Base-by-base conservation (phyloP, 1,284 basidiomycete genomes). In the Fistulina hepatica region DNA sequence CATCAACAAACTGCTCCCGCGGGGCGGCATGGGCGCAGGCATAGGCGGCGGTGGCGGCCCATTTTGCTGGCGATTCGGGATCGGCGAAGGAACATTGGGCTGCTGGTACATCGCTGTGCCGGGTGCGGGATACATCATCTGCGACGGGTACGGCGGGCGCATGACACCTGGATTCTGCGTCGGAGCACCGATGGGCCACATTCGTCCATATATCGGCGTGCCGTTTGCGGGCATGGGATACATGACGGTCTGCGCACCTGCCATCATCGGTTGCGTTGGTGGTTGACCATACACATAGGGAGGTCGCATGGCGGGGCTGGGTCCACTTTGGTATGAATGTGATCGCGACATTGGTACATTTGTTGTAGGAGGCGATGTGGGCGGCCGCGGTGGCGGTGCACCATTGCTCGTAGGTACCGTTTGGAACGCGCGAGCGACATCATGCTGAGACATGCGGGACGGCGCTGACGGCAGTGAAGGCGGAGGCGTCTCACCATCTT, bases 371-470 rank as follows among this genome's bases (percentile, higher is more conserved):
- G 72, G 67, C 32, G 70, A 69, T 34, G 68, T 55, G n/a, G 66
- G 49, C 40, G 61, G 58, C 47, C 69, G 63, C 22, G 64, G 51
- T 6, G 65, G 55, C 31, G 65, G 55, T 9, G 57, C 60, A 6
- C 65, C 57, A 10, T 76, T 63, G 7, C 78, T 70, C 2, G 78
- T 54, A 4, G 81, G 78, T 21, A 86, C 84, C 55, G 79, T 78
- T 51, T 88, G 83, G 60, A 88, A 88, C 17, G 82, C 81, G 43
- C 80, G 73, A 11, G 79, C 82, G 17, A 85, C 83, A 42, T 88
- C 83, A 43, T 76, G 74, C 26, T 79, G 59, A 9, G 82, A 83
- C 73, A 86, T 83, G 32, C 80, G 72, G 11, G 78, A 77, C 22
- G 80, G 70, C 7, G 65, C 61, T 30, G 64, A 59, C 13, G 71